Conservation (phyloP, 106 monocot genomes). For the Iris macrosiphon region DNA sequence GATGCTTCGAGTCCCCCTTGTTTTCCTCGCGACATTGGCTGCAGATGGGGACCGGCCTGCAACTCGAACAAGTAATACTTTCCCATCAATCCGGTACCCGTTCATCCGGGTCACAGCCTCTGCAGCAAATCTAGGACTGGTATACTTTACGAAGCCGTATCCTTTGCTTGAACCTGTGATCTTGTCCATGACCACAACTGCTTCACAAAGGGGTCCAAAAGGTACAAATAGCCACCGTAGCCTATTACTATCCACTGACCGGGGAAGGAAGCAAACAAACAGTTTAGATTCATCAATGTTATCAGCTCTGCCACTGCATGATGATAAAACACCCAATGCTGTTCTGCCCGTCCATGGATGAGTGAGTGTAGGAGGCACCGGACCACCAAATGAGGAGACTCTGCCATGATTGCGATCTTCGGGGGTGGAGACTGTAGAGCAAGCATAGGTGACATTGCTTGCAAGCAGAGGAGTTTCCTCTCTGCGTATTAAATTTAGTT, state of each 20-base stretch:
- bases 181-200: slow-evolving; percentile 25
- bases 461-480: not conserved
- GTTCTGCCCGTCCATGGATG: not conserved
- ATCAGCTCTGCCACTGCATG: not conserved
- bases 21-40: not conserved
- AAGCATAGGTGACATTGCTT: slow-evolving; percentile 3
- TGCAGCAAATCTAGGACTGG: slow-evolving; percentile 22
- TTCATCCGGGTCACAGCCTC: slow-evolving; percentile 40
- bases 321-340: not conserved
- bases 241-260: slow-evolving; percentile 18
- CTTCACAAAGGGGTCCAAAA: slow-evolving; percentile 27
- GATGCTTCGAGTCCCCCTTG: not conserved
- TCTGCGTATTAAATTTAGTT: slow-evolving; percentile 13
- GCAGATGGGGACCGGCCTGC: slow-evolving; percentile 10
- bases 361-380: not conserved
- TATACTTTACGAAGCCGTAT: slow-evolving; percentile 49
- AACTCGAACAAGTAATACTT: slow-evolving; percentile 20
- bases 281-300: slow-evolving; percentile 26
- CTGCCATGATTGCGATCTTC: not conserved
- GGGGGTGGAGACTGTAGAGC: slow-evolving; percentile 1
- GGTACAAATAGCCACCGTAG: slow-evolving; percentile 41
- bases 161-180: slow-evolving; percentile 37
- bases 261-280: slow-evolving; percentile 34
- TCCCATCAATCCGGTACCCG: slow-evolving; percentile 35
- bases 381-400: not conserved